Evolutionary conservation across 495 filamentous ascomycete genomes (phyloP).

Genomic region (Penicillium cataractarum): DNA sequence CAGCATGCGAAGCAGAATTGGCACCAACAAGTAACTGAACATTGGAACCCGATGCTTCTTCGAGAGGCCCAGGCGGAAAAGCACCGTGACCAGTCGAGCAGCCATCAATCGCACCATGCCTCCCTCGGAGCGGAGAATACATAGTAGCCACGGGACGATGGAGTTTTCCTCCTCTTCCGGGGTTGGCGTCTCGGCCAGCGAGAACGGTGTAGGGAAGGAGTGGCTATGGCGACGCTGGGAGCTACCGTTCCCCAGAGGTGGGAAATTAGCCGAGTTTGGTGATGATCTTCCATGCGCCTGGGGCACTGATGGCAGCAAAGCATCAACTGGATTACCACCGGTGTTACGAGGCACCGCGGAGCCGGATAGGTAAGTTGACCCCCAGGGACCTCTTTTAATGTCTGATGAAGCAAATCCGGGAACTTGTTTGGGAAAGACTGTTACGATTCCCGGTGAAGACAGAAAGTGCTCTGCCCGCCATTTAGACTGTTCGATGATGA

Average conservation of each 20-base stretch:
- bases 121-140: conserved; percentile 62
- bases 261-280: conserved; percentile 52
- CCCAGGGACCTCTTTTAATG: conserved; percentile 53
- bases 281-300: conserved; percentile 37
- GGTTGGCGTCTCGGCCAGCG: conserved; percentile 40
- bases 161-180: conserved; percentile 74
- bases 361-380: conserved; percentile 47
- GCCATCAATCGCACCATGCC: conserved; percentile 75
- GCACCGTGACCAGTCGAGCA: conserved; percentile 73
- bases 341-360: conserved; percentile 47
- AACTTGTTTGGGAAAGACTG: conserved; percentile 64
- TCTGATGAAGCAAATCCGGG: conserved; percentile 47
- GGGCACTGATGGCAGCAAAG: conserved; percentile 58
- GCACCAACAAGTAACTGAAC: conserved; percentile 70
- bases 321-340: conserved; percentile 59
- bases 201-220: conserved; percentile 41
- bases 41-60: conserved; percentile 62
- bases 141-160: conserved; percentile 81
- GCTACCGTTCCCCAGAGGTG: conserved; percentile 56
- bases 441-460: conserved; percentile 73
- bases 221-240: conserved; percentile 49
- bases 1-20: conserved; percentile 71
- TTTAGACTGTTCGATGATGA: conserved; percentile 79
- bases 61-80: conserved; percentile 70
- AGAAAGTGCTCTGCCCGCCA: conserved; percentile 77